Percentiles rank a stretch among this genome's conserved stretches.
phyloP scores from a whole-genome alignment of 1,284 basidiomycete genomes.

The Lentinula novae-zelandiae region DNA sequence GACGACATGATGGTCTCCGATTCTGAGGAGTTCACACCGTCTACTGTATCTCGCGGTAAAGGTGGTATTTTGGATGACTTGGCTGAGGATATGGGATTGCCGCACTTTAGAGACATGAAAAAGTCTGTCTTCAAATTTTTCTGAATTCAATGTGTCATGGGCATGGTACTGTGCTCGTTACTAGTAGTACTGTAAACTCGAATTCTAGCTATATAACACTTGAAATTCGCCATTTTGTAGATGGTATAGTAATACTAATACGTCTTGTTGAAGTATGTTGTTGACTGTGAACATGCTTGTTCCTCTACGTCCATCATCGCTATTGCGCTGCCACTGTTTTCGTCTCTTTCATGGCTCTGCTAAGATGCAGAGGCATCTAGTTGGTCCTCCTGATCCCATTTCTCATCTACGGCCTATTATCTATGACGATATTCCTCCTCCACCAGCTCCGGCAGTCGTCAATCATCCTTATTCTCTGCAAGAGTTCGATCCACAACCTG shows the following conservation, averaged over 20 bases:
- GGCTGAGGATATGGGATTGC: slow-evolving; percentile 40
- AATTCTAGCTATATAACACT: background rate
- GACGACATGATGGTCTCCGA: slow-evolving; percentile 21
- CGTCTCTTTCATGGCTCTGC: slow-evolving; percentile 36
- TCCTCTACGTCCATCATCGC: slow-evolving; percentile 11
- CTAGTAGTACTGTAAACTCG: background rate
- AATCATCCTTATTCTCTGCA: slow-evolving; percentile 16
- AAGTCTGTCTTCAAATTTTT: slow-evolving; percentile 23
- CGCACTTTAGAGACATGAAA: slow-evolving; percentile 31
- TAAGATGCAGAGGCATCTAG: slow-evolving; percentile 36
- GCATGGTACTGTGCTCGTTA: too few species aligned
- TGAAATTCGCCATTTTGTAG: background rate
- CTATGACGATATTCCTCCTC: slow-evolving; percentile 51
- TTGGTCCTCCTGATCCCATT: slow-evolving; percentile 70
- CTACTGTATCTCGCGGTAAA: slow-evolving; percentile 14
- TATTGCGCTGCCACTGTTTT: background rate
- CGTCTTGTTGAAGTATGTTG: background rate
- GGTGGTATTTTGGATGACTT: slow-evolving; percentile 41
- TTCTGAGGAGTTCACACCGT: slow-evolving; percentile 2
- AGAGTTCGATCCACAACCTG: slow-evolving; percentile 16
- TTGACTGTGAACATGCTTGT: background rate
- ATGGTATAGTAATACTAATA: background rate
- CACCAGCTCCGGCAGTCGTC: slow-evolving; percentile 20
- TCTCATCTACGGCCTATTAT: slow-evolving; percentile 76
- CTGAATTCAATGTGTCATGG: background rate